These are phyloP conservation scores for Capsella rubella DNA, from an alignment of 441 rosid genomes.

Conservation along the genomic window DNA sequence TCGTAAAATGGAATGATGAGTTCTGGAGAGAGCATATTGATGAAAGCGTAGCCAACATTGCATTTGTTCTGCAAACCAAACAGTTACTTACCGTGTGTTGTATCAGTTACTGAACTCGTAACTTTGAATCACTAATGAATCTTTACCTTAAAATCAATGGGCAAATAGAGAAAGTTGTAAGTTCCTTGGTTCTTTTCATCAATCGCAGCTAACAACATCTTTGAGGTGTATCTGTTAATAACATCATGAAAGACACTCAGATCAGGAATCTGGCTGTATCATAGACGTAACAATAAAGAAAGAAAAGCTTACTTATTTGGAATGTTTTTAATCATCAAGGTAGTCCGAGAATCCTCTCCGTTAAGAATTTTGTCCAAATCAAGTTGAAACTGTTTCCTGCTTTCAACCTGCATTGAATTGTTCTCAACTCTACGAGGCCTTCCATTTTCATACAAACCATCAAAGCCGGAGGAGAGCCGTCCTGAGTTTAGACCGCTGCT, in stretches of 20 bases:
- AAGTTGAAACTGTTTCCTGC: slow-evolving; percentile 92
- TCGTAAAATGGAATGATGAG: slow-evolving; percentile 88
- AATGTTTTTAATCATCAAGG: slow-evolving; percentile 98
- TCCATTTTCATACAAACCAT: slow-evolving; percentile 77
- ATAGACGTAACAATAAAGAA: slow-evolving; percentile 10
- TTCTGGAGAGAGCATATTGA: slow-evolving; percentile 89
- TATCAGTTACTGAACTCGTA: background rate
- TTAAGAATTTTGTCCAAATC: slow-evolving; percentile 85
- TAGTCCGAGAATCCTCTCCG: slow-evolving; percentile 90
- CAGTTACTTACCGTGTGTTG: slow-evolving; percentile 24
- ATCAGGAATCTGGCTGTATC: slow-evolving; percentile 5
- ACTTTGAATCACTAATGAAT: background rate
- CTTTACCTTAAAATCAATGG: slow-evolving; percentile 95
- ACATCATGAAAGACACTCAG: slow-evolving; percentile 28
- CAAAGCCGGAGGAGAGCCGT: slow-evolving; percentile 55
- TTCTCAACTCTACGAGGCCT: slow-evolving; percentile 72
- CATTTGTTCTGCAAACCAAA: slow-evolving; percentile 85
- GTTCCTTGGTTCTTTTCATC: slow-evolving; percentile 88
- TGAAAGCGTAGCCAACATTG: slow-evolving; percentile 99
- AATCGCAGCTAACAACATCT: slow-evolving; percentile 95
- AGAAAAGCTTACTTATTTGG: slow-evolving; percentile 83
- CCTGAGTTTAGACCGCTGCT: slow-evolving; percentile 74
- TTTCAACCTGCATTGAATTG: slow-evolving; percentile 70
- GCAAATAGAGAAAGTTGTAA: slow-evolving; percentile 91
- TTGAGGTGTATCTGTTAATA: slow-evolving; percentile 81